Base-by-base conservation (phyloP, 1,139 yeast genomes). In the Zygosaccharomyces pseudobailii region DNA sequence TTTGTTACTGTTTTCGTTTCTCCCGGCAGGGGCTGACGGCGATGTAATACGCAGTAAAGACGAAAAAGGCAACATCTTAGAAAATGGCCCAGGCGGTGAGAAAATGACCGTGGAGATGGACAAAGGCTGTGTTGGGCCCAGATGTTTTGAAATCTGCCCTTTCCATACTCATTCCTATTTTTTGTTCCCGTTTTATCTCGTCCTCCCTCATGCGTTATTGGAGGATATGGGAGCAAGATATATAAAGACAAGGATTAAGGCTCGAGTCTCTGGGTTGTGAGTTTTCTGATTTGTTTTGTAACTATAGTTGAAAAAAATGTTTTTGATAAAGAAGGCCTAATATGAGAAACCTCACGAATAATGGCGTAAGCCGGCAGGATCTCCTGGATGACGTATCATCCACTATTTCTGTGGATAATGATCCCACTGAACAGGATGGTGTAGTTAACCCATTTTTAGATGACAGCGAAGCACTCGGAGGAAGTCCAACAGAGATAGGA, bases 381-480 rank as follows among this genome's bases (percentile, higher is more conserved):
- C 25, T 40, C 22, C 30, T 28, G 4, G 38, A 37, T 9, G 44
- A 33, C n/a, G 25, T 39, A 9, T 46, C 49, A 9, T 37, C 41
- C 4, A 19, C n/a, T 38, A 21, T 34, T 5, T 38, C 41, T 2
- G 33, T 9, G 33, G 33, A 5, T 1, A 30, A 30, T 27, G 30
- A 5, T 6, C 30, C 10, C 30, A 27, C 3, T 30, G 33, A 30
- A 30, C 17, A n/a, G 5, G 33, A 30, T 30, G 5, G 33, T 1
- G 19, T 10, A 4, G 44, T 40, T 24, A 57, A 58, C 42, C 62
- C 62, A 6, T 59, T 59, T 45, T 36, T 61, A 24, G 59, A 50
- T 32, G 56, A 56, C 36, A 61, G 56, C 17, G 66, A 58, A 40
- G 59, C 58, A 40, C 47, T 49, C 36, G 50, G 40, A 19, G 46